phyloP scores from a whole-genome alignment of 2,329 filamentous ascomycete genomes.

The Fusarium anguioides region DNA sequence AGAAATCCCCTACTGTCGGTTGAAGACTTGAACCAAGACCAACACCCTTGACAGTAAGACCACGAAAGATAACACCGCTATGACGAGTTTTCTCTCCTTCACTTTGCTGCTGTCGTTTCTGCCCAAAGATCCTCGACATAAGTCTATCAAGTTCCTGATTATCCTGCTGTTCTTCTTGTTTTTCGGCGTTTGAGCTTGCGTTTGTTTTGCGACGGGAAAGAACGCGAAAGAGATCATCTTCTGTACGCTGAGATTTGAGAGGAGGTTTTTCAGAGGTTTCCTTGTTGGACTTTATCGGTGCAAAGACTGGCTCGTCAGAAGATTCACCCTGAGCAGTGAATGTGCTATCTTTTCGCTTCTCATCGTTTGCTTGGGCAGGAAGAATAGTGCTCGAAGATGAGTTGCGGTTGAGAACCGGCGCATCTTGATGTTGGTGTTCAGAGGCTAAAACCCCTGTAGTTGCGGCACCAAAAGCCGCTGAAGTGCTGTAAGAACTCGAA shows the following conservation, averaged over 20 bases:
- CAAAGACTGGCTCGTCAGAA: slow-evolving; percentile 37
- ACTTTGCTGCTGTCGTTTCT: slow-evolving; percentile 70
- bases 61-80: slow-evolving; percentile 75
- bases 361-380: not conserved
- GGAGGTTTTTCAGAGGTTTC: slow-evolving; percentile 25
- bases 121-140: slow-evolving; percentile 78
- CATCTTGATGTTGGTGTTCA: not conserved
- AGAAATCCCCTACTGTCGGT: slow-evolving; percentile 71
- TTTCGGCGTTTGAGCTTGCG: slow-evolving; percentile 48
- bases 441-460: slow-evolving; percentile 1
- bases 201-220: slow-evolving; percentile 62
- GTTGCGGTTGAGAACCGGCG: not conserved
- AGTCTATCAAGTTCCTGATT: slow-evolving; percentile 66
- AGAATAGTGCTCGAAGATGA: slow-evolving; percentile 30
- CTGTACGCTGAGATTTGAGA: slow-evolving; percentile 49
- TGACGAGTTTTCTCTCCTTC: slow-evolving; percentile 77
- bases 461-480: slow-evolving; percentile 7
- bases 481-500: not conserved
- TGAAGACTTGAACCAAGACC: slow-evolving; percentile 71
- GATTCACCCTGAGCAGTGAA: not conserved
- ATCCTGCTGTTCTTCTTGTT: slow-evolving; percentile 52
- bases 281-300: slow-evolving; percentile 44
- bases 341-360: not conserved
- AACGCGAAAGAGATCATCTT: slow-evolving; percentile 63
- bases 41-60: slow-evolving; percentile 76